Base-by-base conservation (phyloP, 2,329 filamentous ascomycete genomes). In the Mollisia scopiformis region DNA sequence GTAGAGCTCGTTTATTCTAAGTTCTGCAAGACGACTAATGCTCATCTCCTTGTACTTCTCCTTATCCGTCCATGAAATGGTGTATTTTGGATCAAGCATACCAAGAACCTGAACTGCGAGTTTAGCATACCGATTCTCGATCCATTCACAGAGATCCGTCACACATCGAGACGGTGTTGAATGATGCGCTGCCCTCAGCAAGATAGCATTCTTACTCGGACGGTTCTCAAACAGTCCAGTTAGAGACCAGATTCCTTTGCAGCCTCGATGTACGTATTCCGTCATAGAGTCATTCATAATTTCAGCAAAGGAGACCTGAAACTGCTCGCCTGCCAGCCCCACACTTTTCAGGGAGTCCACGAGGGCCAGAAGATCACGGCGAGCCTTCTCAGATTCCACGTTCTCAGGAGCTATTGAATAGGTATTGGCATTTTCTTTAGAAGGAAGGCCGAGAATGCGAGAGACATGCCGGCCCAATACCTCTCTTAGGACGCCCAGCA, bases 31-130 rank as follows among this genome's bases (percentile, higher is more conserved):
- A 47, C 88, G 84, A 2, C 84, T 84, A 47, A 91, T 75, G 16
- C 88, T 88, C 68, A 89, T 87, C 41, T 89, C 85, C 71, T 89
- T 88, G 84, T 89, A 92, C 63, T 85, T 85, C 65, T 87, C 83
- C 43, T 90, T 79, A 62, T 91, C 82, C 16, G 77, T 74, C 75
- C 82, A 81, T 6, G 80, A 78, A 27, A 87, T 74, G 1, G 69
- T 69, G 2, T 66, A 68, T 31, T 72, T 74, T 10, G 58, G 61
- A 25, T 71, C 63, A 11, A 71, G 73, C 41, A 74, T 68, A 59
- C 76, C 78, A 60, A 89, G 78, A 8, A 90, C 84, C 69, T 89
- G 82, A 50, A 87, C 81, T 14, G 86, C 84, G 35, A 91, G 78
- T 8, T 86, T 85, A 5, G 84, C 81, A 68, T 91, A 91, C 49